phyloP scores from a whole-genome alignment of 345 rosid species.

The Citrus glauca region DNA sequence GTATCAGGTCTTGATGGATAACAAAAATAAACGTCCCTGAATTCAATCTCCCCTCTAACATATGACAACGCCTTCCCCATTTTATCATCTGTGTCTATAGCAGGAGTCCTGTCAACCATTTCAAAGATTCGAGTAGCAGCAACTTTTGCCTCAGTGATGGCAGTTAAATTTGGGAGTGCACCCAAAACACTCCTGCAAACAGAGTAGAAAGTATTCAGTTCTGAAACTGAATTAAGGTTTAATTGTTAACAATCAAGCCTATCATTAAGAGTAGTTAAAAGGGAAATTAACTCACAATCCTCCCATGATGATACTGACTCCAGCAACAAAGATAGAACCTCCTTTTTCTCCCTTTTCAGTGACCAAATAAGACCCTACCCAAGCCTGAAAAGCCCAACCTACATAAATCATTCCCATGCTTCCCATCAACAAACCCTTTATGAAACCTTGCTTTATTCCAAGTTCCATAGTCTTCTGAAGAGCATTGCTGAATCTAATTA shows the following conservation, averaged over 20 bases:
- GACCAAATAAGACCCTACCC: slow-evolving; percentile 56
- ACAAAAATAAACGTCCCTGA: slow-evolving; percentile 40
- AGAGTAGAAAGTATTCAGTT: slow-evolving; percentile 13
- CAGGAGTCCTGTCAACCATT: slow-evolving; percentile 46
- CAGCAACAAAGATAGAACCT: slow-evolving; percentile 52
- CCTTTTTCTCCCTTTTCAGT: slow-evolving; percentile 56
- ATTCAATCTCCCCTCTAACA: slow-evolving; percentile 60
- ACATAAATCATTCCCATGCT: slow-evolving; percentile 64
- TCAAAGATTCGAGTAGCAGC: slow-evolving; percentile 45
- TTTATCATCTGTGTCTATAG: slow-evolving; percentile 50
- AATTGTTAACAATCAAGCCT: neutral
- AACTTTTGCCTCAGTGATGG: slow-evolving; percentile 52
- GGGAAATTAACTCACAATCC: slow-evolving; percentile 44
- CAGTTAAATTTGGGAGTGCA: slow-evolving; percentile 58
- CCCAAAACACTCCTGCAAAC: slow-evolving; percentile 50
- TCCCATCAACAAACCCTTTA: slow-evolving; percentile 69
- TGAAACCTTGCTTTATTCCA: slow-evolving; percentile 56
- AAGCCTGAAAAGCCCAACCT: slow-evolving; percentile 69
- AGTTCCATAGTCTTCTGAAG: slow-evolving; percentile 45
- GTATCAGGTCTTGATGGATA: slow-evolving; percentile 68
- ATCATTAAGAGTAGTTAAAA: neutral
- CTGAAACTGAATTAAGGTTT: neutral
- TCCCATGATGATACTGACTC: slow-evolving; percentile 61
- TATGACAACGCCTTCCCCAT: slow-evolving; percentile 62
- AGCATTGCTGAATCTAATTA: slow-evolving; percentile 39